Evolutionary conservation across 139 green algal species (phyloP).

Genomic region (Penium margaritaceum): DNA sequence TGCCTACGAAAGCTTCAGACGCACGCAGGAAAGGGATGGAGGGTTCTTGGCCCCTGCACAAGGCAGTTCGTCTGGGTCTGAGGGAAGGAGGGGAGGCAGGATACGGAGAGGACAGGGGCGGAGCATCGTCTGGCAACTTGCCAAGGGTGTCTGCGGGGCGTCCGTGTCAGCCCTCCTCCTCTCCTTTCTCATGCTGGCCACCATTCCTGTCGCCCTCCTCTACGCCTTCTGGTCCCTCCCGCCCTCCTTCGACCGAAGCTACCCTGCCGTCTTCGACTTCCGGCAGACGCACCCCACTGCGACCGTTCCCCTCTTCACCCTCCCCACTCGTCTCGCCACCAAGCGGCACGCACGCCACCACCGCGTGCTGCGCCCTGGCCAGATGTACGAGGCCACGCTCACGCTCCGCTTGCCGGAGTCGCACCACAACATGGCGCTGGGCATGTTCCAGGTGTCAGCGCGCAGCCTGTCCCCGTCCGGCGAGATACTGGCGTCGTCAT

Average conservation of each 20-base stretch:
- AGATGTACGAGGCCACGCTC: constrained; percentile 7
- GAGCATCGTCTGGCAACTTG: too few relatives aligned
- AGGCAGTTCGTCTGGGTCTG: too few relatives aligned
- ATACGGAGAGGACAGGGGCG: too few relatives aligned
- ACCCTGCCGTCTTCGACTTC: not conserved
- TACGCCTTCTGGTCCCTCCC: too few relatives aligned
- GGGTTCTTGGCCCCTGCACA: too few relatives aligned
- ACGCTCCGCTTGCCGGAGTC: constrained; percentile 10
- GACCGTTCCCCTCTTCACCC: not conserved
- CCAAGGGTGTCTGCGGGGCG: constrained; percentile 10
- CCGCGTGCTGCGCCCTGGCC: not conserved
- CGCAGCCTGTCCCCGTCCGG: not conserved
- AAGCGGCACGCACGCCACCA: not conserved
- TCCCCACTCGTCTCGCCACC: not conserved
- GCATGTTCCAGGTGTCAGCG: constrained; percentile 23
- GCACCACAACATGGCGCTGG: constrained; percentile 17
- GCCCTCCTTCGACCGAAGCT: not conserved
- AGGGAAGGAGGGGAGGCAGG: too few relatives aligned
- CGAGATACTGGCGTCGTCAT: not conserved
- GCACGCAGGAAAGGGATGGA: too few relatives aligned
- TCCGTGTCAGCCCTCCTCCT: not conserved
- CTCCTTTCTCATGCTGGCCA: not conserved
- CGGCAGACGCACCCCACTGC: not conserved
- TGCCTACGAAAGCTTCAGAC: too few relatives aligned
- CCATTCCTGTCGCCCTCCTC: too few relatives aligned